These are phyloP conservation scores for Pelargonium fulgidum DNA, from an alignment of 441 rosid genomes.

Conservation along the genomic window DNA sequence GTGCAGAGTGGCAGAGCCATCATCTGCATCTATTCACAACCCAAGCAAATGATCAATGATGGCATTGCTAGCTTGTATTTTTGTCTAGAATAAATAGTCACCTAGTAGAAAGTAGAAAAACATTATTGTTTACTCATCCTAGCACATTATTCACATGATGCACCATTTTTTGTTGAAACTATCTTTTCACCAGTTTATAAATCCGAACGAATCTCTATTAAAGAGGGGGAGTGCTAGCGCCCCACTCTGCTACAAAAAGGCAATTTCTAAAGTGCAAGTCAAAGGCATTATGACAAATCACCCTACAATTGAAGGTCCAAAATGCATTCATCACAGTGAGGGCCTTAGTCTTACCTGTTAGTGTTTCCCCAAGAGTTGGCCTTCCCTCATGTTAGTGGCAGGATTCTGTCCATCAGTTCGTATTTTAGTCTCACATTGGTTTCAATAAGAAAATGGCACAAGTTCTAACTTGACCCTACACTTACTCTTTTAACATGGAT, in stretches of 20 bases:
- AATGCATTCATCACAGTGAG: neutral
- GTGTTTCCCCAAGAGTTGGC: neutral
- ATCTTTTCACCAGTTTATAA: constrained; percentile 1
- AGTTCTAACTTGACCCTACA: neutral
- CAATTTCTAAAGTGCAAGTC: constrained; percentile 1
- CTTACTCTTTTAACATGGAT: constrained; percentile 1
- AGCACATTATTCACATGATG: neutral
- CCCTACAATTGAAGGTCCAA: constrained; percentile 9
- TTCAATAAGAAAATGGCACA: neutral
- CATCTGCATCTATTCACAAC: neutral
- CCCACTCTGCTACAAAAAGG: constrained; percentile 10
- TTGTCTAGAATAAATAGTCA: neutral
- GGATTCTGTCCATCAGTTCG: constrained; percentile 2
- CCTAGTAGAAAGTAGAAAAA: constrained; percentile 3
- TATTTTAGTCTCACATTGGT: constrained; percentile 2
- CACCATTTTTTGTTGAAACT: neutral
- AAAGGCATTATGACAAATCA: constrained; percentile 5
- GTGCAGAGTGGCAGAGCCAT: neutral
- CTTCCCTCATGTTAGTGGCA: neutral
- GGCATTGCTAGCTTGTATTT: neutral
- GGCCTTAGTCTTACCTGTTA: neutral
- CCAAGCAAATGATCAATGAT: constrained; percentile 2
- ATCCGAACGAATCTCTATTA: constrained; percentile 4
- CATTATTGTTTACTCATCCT: neutral
- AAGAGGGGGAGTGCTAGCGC: neutral